phyloP scores from a whole-genome alignment of 176 grass and related monocot genomes.

The Aegilops tauschii region DNA sequence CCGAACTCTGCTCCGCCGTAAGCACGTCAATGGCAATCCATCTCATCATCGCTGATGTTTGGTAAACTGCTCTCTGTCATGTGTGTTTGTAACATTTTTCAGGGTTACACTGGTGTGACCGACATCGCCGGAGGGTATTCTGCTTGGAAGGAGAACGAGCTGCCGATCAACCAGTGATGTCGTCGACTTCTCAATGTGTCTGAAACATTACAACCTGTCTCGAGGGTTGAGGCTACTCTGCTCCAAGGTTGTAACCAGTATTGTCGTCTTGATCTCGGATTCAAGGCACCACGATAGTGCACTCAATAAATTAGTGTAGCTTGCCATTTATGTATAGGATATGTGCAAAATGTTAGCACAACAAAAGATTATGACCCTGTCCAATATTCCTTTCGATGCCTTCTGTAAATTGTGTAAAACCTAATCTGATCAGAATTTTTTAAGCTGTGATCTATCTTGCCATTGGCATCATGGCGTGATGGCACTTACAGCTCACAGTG shows the following conservation, averaged over 20 bases:
- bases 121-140: slow-evolving; percentile 78
- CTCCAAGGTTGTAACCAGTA: not conserved
- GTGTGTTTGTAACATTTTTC: not conserved
- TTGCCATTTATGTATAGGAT: too few relatives aligned
- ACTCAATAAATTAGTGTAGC: not conserved
- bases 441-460: too few relatives aligned
- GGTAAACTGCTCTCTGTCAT: too few relatives aligned
- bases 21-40: slow-evolving; percentile 24
- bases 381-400: too few relatives aligned
- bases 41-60: not conserved
- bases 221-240: not conserved
- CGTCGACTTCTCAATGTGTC: not conserved
- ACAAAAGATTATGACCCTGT: too few relatives aligned
- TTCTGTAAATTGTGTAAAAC: too few relatives aligned
- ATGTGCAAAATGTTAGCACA: too few relatives aligned
- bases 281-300: not conserved
- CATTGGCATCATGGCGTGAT: too few relatives aligned
- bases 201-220: not conserved
- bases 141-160: slow-evolving; percentile 57
- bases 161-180: slow-evolving; percentile 40
- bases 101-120: slow-evolving; percentile 63
- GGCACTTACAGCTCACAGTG: too few relatives aligned
- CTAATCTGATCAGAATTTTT: too few relatives aligned
- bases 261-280: not conserved
- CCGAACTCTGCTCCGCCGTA: slow-evolving; percentile 72